These are phyloP conservation scores for Skeletonema costatum DNA, from an alignment of 108 stramenopile genomes.

Conservation along the genomic window DNA sequence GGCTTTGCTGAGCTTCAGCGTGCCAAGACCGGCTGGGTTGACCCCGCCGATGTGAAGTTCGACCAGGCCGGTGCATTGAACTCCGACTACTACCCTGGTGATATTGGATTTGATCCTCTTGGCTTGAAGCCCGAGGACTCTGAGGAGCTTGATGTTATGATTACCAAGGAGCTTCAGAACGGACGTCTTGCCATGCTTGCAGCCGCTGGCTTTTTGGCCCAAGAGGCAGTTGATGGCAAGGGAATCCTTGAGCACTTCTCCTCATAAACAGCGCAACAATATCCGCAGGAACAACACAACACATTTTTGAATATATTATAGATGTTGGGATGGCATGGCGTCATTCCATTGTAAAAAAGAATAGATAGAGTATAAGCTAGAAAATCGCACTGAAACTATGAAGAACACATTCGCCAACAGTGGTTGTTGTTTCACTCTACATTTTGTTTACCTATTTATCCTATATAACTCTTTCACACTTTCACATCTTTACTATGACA, in stretches of 20 bases:
- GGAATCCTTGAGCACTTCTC: slow-evolving; percentile 72
- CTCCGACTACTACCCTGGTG: slow-evolving; percentile 72
- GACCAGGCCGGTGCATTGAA: slow-evolving; percentile 53
- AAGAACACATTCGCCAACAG: neutral
- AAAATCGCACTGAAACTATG: neutral
- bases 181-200: slow-evolving; percentile 92
- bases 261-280: too few relatives aligned
- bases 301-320: too few relatives aligned
- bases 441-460: too few relatives aligned
- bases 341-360: neutral
- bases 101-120: slow-evolving; percentile 89
- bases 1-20: slow-evolving; percentile 61
- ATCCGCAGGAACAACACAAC: too few relatives aligned
- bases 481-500: too few relatives aligned
- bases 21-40: slow-evolving; percentile 72
- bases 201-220: slow-evolving; percentile 83
- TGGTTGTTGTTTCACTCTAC: too few relatives aligned
- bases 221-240: slow-evolving; percentile 82
- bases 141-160: slow-evolving; percentile 66
- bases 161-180: slow-evolving; percentile 86
- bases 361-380: neutral
- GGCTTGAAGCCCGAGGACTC: slow-evolving; percentile 76
- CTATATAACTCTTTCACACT: too few relatives aligned
- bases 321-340: too few relatives aligned
- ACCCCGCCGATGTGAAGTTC: slow-evolving; percentile 60